phyloP scores from a whole-genome alignment of 2,329 filamentous ascomycete species.

The Graphium sp. region DNA sequence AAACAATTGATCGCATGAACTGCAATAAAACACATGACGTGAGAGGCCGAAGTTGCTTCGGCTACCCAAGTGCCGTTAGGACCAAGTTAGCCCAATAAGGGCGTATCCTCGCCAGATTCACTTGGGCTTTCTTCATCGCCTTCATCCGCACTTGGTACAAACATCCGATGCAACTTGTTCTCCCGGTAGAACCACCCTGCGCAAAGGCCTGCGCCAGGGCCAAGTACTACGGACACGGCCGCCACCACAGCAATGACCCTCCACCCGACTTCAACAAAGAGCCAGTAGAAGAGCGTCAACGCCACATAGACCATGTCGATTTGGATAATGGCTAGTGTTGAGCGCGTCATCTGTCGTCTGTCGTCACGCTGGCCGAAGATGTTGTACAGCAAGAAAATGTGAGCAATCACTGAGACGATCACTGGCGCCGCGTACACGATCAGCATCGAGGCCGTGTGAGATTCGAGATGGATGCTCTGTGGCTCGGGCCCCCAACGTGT shows the following conservation, averaged over 20 bases:
- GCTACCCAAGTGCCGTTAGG: too few species aligned
- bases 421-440: conserved; percentile 28
- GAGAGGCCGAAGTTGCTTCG: too few species aligned
- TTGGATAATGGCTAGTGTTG: conserved; percentile 25
- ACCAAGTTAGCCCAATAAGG: too few species aligned
- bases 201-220: conserved; percentile 20
- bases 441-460: conserved; percentile 17
- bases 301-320: conserved; percentile 26
- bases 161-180: conserved; percentile 3
- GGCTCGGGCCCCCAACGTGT: conserved; percentile 10
- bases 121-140: neutral
- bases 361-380: conserved; percentile 21
- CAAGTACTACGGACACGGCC: conserved; percentile 13
- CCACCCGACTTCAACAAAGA: conserved; percentile 32
- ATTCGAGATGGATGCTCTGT: conserved; percentile 23
- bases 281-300: conserved; percentile 33
- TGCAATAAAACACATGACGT: too few species aligned
- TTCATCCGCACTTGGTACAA: neutral
- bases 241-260: conserved; percentile 16
- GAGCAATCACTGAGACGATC: conserved; percentile 22
- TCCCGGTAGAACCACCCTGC: conserved; percentile 22
- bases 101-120: too few species aligned
- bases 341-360: conserved; percentile 29
- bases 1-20: too few species aligned
- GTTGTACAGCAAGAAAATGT: conserved; percentile 22